A percentile compares a stretch with the other conserved stretches of the same genome.
These are phyloP conservation scores for Pyrenophora teres DNA, from an alignment of 2,329 filamentous ascomycete genomes.

Conservation along the genomic window DNA sequence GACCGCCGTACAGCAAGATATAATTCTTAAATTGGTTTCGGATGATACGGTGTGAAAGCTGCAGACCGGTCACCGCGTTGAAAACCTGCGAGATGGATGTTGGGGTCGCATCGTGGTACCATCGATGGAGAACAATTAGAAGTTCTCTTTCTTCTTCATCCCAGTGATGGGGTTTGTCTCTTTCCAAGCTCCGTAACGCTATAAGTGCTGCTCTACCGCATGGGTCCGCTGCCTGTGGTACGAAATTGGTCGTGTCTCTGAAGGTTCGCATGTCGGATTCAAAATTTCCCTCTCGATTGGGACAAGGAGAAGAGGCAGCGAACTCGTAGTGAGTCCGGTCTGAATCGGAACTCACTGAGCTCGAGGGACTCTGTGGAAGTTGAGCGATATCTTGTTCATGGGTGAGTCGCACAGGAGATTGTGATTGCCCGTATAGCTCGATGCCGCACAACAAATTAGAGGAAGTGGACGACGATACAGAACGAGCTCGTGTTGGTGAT, in stretches of 20 bases:
- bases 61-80: slow-evolving; percentile 10
- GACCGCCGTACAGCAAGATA: slow-evolving; percentile 4
- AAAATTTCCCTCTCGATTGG: neutral
- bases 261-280: neutral
- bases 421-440: neutral
- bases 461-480: neutral
- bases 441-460: neutral
- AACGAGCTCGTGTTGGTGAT: no score
- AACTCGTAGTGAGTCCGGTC: no score
- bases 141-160: slow-evolving; percentile 11
- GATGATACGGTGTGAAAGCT: neutral
- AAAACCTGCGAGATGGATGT: slow-evolving; percentile 7
- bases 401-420: no score
- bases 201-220: neutral
- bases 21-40: slow-evolving; percentile 12
- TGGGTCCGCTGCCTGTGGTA: no score
- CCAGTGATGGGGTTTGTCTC: slow-evolving; percentile 3
- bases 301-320: no score
- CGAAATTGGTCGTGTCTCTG: neutral
- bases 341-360: no score
- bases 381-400: neutral
- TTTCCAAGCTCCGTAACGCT: neutral
- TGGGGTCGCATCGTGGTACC: neutral
- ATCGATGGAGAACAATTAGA: slow-evolving; percentile 11
- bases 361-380: no score